Evolutionary conservation across 2,329 filamentous ascomycete genomes (phyloP), one percentile per base, ranked within the genome.

Genomic region (Volutella citrinella): DNA sequence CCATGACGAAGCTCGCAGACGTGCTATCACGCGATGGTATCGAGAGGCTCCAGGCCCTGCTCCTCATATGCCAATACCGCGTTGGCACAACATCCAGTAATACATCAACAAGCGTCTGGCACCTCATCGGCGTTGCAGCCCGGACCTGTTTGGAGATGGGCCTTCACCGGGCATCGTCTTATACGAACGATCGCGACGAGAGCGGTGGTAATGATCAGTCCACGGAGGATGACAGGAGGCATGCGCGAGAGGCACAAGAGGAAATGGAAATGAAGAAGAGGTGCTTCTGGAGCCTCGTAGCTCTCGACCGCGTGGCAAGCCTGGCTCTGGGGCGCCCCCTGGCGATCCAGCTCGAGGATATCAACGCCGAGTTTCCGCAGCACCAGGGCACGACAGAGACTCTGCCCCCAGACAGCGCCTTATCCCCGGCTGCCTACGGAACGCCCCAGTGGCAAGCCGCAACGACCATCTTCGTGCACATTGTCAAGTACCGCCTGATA

Each of bases 241-340:
- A n/a, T n/a, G n/a, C n/a, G n/a, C n/a, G n/a, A n/a, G n/a, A n/a
- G n/a, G n/a, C n/a, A 8, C 43, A 47, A 5, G 49, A 52, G 20
- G 45, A 61, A 8, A 48, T 57, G 27, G 64, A 68, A 39, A 52
- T 60, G 1, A 55, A 56, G 6, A 43, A 62, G 5, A 36, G 64
- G 9, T 68, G 64, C 21, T 69, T 69, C 33, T 69, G 66, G 64
- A 66, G 60, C 34, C 52, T 66, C 2, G 53, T 68, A 4, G 56
- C 58, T 2, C 51, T 66, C 40, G 65, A 67, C 34, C 46, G 62
- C 22, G 58, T 59, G 8, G 59, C 53, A 3, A 60, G 57, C 30
- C 51, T 61, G 5, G 59, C 64, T 1, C 55, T 68, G 1, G 65
- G 64, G 2, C 43, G 65, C 3, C 65, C 65, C 1, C 40, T 66